Conservation (phyloP, 257 asterid species). For the Hygrophila difformis region DNA sequence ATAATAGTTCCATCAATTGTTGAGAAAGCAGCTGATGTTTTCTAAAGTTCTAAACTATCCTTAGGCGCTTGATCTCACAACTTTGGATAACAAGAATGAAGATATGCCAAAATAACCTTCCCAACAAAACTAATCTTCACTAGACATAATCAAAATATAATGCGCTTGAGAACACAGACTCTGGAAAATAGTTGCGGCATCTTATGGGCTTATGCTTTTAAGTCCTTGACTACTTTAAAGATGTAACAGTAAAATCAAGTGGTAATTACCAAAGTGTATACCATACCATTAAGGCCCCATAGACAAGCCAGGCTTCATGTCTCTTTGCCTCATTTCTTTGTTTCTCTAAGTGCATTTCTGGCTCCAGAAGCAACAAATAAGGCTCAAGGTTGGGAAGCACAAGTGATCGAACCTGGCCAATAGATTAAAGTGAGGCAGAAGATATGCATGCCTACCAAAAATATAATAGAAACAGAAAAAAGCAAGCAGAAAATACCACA, state of each 20-base stretch:
- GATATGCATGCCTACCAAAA: not conserved
- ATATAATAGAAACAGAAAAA: slow-evolving; percentile 5
- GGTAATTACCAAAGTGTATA: not conserved
- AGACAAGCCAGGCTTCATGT: slow-evolving; percentile 95
- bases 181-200: not conserved
- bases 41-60: not conserved
- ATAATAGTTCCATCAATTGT: no score
- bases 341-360: slow-evolving; percentile 88
- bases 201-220: not conserved
- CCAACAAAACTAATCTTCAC: not conserved
- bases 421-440: not conserved
- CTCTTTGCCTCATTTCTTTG: slow-evolving; percentile 90
- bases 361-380: slow-evolving; percentile 75
- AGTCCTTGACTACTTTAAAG: slow-evolving; percentile 1
- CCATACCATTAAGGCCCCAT: slow-evolving; percentile 85
- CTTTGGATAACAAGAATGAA: not conserved
- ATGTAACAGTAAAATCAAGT: not conserved
- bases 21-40: not conserved
- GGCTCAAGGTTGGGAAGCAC: slow-evolving; percentile 85
- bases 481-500: slow-evolving; percentile 50
- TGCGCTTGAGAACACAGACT: not conserved
- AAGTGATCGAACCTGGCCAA: slow-evolving; percentile 59
- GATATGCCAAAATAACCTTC: not conserved
- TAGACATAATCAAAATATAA: slow-evolving; percentile 5
- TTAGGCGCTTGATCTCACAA: no score